These are phyloP conservation scores for Trypanosoma scelopori DNA, from an alignment of 208 protist genomes.

Conservation along the genomic window DNA sequence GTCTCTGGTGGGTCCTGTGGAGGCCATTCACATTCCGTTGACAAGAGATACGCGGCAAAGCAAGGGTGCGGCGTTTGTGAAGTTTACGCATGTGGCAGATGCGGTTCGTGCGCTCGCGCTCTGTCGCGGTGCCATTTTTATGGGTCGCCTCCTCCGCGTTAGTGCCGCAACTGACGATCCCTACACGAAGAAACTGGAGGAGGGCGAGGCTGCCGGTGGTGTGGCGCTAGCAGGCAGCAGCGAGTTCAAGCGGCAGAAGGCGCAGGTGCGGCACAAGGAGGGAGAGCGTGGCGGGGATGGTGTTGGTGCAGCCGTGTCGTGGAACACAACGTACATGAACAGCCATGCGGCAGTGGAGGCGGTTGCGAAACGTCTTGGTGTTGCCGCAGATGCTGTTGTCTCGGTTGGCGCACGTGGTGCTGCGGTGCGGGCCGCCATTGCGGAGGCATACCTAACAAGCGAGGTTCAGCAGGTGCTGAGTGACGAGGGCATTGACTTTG, in stretches of 20 bases:
- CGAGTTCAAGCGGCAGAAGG: slow-evolving; percentile 63
- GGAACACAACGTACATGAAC: slow-evolving; percentile 88
- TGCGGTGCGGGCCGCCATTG: slow-evolving; percentile 89
- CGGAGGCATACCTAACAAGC: slow-evolving; percentile 79
- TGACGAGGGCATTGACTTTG: slow-evolving; percentile 75
- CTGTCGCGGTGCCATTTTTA: slow-evolving; percentile 87
- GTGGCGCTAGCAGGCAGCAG: slow-evolving; percentile 44
- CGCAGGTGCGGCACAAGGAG: slow-evolving; percentile 35
- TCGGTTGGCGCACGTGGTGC: slow-evolving; percentile 63
- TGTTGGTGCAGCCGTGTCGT: slow-evolving; percentile 32
- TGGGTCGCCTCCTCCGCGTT: slow-evolving; percentile 82
- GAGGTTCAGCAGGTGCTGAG: slow-evolving; percentile 72
- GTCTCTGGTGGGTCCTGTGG: slow-evolving; percentile 90
- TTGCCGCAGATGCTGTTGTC: slow-evolving; percentile 61
- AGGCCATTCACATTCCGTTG: slow-evolving; percentile 92
- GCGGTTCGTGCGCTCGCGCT: slow-evolving; percentile 76
- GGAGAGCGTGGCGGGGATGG: too few species aligned
- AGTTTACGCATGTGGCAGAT: slow-evolving; percentile 81
- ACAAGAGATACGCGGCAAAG: slow-evolving; percentile 92
- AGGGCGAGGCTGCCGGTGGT: background rate
- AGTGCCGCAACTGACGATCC: slow-evolving; percentile 76
- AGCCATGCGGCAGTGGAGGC: slow-evolving; percentile 69
- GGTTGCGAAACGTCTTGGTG: slow-evolving; percentile 67
- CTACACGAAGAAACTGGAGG: slow-evolving; percentile 51
- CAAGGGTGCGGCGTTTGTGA: slow-evolving; percentile 94